Percentiles rank a stretch among this genome's conserved stretches.
phyloP scores from a whole-genome alignment of 2,329 filamentous ascomycete genomes.

The Botrytis fabae region DNA sequence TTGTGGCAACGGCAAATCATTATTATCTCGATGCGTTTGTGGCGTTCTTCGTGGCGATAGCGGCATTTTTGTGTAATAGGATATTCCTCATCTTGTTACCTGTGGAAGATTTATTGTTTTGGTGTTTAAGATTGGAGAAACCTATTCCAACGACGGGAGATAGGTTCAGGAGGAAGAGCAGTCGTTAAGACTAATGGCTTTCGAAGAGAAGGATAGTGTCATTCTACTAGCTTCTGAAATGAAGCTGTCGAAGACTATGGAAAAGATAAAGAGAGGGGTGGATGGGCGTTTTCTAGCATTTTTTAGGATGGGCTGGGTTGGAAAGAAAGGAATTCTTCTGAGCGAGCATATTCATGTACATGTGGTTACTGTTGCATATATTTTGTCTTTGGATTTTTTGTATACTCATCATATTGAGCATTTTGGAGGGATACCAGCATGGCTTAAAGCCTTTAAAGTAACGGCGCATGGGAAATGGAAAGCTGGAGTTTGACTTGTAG shows the following conservation, averaged over 20 bases:
- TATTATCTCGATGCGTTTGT: slow-evolving; percentile 54
- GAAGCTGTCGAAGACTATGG: neutral
- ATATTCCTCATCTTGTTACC: slow-evolving; percentile 52
- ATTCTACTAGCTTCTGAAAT: neutral
- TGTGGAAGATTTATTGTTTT: slow-evolving; percentile 51
- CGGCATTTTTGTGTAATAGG: slow-evolving; percentile 50
- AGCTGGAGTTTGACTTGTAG: neutral
- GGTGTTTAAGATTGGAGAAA: slow-evolving; percentile 50
- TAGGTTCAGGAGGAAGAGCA: slow-evolving; percentile 24
- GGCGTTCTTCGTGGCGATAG: slow-evolving; percentile 48
- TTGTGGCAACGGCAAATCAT: slow-evolving; percentile 56
- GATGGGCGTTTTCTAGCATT: slow-evolving; percentile 8
- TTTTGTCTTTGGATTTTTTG: neutral
- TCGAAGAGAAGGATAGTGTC: no score
- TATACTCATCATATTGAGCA: neutral
- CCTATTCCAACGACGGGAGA: slow-evolving; percentile 52
- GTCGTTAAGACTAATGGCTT: neutral
- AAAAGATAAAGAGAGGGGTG: neutral
- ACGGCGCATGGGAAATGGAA: neutral
- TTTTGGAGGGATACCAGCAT: slow-evolving; percentile 19
- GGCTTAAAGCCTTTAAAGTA: neutral
- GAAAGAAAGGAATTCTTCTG: neutral
- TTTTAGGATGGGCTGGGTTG: neutral
- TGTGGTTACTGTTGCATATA: neutral
- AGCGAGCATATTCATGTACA: slow-evolving; percentile 9